phyloP scores from a whole-genome alignment of 2,329 filamentous ascomycete genomes.

The Trichophyton benhamiae region DNA sequence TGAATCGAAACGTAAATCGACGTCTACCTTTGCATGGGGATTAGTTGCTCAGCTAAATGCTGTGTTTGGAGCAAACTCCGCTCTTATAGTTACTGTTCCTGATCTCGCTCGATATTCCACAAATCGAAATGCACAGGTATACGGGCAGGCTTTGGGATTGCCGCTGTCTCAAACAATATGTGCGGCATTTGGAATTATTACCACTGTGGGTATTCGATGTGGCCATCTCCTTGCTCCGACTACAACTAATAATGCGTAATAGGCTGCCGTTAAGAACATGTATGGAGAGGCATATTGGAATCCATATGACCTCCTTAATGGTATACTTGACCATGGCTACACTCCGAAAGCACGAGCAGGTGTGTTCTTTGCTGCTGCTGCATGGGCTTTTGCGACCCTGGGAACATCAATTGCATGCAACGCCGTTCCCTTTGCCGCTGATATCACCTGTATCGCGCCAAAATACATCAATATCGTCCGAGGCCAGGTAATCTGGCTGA shows the following conservation, averaged over 20 bases:
- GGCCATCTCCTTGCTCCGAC: neutral
- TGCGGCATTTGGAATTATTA: slow-evolving; percentile 17
- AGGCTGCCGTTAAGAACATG: slow-evolving; percentile 25
- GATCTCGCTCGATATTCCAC: slow-evolving; percentile 28
- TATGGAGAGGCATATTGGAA: slow-evolving; percentile 31
- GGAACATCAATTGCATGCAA: slow-evolving; percentile 20
- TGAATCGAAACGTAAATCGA: slow-evolving; percentile 11
- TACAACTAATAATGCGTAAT: neutral
- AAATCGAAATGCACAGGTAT: slow-evolving; percentile 23
- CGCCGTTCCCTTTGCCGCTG: slow-evolving; percentile 25
- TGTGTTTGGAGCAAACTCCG: slow-evolving; percentile 27
- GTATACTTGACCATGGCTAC: slow-evolving; percentile 28
- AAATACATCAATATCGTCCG: slow-evolving; percentile 24
- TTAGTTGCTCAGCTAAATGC: slow-evolving; percentile 30
- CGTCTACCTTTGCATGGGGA: slow-evolving; percentile 26
- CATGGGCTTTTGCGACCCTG: slow-evolving; percentile 17
- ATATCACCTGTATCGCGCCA: slow-evolving; percentile 24
- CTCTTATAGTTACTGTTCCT: slow-evolving; percentile 28
- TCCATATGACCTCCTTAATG: slow-evolving; percentile 26
- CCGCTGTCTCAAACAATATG: slow-evolving; percentile 16
- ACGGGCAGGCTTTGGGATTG: slow-evolving; percentile 18
- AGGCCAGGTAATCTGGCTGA: slow-evolving; percentile 23
- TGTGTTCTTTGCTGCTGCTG: slow-evolving; percentile 23
- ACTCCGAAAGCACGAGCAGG: slow-evolving; percentile 21
- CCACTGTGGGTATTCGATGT: slow-evolving; percentile 11